Conservation (phyloP, 768 basidiomycete species). For the Boletus insuetus region DNA sequence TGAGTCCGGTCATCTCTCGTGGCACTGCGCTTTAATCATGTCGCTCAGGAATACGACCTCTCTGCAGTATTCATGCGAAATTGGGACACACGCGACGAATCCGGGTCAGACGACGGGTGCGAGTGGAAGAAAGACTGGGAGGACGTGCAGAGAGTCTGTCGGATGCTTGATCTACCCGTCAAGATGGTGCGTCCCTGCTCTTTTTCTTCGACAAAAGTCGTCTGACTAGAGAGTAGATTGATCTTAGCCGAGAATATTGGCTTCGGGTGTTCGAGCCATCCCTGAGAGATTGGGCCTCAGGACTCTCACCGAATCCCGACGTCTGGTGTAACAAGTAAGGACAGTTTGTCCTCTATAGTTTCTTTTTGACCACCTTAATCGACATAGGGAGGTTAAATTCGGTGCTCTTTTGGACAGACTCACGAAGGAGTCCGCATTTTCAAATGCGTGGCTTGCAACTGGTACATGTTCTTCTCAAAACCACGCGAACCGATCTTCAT, state of each 20-base stretch:
- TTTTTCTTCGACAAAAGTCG: not conserved
- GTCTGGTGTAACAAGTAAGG: slow-evolving; percentile 83
- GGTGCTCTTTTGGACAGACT: slow-evolving; percentile 74
- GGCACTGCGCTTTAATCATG: not conserved
- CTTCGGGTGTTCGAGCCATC: slow-evolving; percentile 86
- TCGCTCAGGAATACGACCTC: slow-evolving; percentile 67
- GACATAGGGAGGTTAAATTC: slow-evolving; percentile 82
- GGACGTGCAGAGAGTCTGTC: slow-evolving; percentile 82
- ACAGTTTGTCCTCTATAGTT: too few relatives aligned
- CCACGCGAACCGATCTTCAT: not conserved
- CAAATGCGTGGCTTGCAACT: slow-evolving; percentile 75
- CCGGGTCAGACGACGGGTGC: slow-evolving; percentile 75
- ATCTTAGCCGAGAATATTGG: slow-evolving; percentile 92
- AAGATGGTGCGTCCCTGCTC: slow-evolving; percentile 48
- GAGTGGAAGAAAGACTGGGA: slow-evolving; percentile 97
- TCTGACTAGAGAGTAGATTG: slow-evolving; percentile 49
- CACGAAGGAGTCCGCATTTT: slow-evolving; percentile 28
- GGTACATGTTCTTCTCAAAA: slow-evolving; percentile 40
- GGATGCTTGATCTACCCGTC: slow-evolving; percentile 67
- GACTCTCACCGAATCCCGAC: slow-evolving; percentile 89
- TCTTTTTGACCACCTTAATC: not conserved
- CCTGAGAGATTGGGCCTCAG: slow-evolving; percentile 70
- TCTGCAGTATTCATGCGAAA: slow-evolving; percentile 95
- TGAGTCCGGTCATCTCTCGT: slow-evolving; percentile 24
- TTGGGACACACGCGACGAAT: slow-evolving; percentile 88